Evolutionary conservation across 768 basidiomycete species (phyloP).

Genomic region (Lactarius sp.): DNA sequence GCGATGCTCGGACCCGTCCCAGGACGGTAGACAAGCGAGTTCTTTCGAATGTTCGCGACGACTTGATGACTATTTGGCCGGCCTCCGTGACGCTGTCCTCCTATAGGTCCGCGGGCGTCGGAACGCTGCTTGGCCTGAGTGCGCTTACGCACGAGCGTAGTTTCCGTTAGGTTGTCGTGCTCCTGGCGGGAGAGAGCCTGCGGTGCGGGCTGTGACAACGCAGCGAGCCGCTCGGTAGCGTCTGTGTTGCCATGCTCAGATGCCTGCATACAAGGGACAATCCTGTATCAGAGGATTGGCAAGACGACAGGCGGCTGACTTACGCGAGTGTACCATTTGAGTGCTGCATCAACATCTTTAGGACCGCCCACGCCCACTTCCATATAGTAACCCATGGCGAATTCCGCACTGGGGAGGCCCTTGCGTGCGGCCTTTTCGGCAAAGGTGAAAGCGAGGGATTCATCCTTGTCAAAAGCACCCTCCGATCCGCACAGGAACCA

Average conservation of each 20-base stretch:
- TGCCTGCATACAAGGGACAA: slow-evolving; percentile 43
- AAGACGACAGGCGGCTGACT: slow-evolving; percentile 26
- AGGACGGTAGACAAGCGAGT: slow-evolving; percentile 35
- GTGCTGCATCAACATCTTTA: slow-evolving; percentile 58
- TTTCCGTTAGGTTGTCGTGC: slow-evolving; percentile 74
- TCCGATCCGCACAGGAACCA: slow-evolving; percentile 93
- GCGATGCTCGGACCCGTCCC: not conserved
- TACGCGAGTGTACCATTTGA: slow-evolving; percentile 72
- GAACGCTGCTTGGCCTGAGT: slow-evolving; percentile 66
- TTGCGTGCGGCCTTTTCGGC: slow-evolving; percentile 81
- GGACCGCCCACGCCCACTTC: slow-evolving; percentile 86
- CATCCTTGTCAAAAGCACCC: slow-evolving; percentile 80
- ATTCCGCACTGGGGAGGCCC: slow-evolving; percentile 77
- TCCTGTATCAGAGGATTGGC: not conserved
- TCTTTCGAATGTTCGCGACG: slow-evolving; percentile 52
- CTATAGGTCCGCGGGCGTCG: slow-evolving; percentile 30
- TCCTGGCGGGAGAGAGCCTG: slow-evolving; percentile 69
- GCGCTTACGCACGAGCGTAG: slow-evolving; percentile 75
- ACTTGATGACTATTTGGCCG: slow-evolving; percentile 40
- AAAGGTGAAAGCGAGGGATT: slow-evolving; percentile 78
- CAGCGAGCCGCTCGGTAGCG: slow-evolving; percentile 66
- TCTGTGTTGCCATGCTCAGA: slow-evolving; percentile 75
- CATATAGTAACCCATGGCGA: slow-evolving; percentile 93
- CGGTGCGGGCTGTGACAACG: slow-evolving; percentile 57
- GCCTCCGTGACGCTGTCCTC: slow-evolving; percentile 21